Evolutionary conservation across 1,284 basidiomycete species (phyloP).

Genomic region (Irpex sp.): DNA sequence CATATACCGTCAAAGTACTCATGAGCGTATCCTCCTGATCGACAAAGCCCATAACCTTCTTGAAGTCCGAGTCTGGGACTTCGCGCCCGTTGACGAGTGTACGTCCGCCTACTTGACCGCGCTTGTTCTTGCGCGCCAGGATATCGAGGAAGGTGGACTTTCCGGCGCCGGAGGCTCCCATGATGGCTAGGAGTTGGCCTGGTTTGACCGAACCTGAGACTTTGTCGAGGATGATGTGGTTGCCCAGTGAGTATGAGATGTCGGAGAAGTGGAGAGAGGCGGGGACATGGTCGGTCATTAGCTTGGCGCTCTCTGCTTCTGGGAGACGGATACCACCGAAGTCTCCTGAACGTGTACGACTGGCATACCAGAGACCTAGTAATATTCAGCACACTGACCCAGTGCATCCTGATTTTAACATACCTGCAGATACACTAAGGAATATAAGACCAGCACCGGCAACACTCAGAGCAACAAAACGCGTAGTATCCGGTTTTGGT

Average conservation of each 20-base stretch:
- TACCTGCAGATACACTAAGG: constrained; percentile 53
- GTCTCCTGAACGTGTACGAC: constrained; percentile 66
- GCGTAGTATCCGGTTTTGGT: constrained; percentile 74
- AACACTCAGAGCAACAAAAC: constrained; percentile 82
- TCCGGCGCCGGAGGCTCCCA: constrained; percentile 95
- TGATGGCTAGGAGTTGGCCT: constrained; percentile 90
- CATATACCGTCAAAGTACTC: constrained; percentile 95
- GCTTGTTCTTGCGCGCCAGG: constrained; percentile 86
- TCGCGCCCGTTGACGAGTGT: constrained; percentile 86
- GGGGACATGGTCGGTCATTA: constrained; percentile 93
- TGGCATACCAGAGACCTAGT: constrained; percentile 85
- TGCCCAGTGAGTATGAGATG: constrained; percentile 76
- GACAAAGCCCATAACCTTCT: constrained; percentile 88
- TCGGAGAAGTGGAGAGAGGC: constrained; percentile 87
- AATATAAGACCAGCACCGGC: constrained; percentile 73
- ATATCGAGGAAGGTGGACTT: constrained; percentile 97
- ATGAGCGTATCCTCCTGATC: constrained; percentile 98
- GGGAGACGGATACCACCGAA: constrained; percentile 80
- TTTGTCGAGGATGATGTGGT: constrained; percentile 69
- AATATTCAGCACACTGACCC: constrained; percentile 1
- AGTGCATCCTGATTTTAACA: constrained; percentile 8
- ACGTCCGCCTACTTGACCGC: constrained; percentile 71
- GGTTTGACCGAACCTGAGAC: constrained; percentile 84
- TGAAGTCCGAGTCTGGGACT: constrained; percentile 76
- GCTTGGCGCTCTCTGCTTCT: constrained; percentile 75